A percentile compares a stretch with the other conserved stretches of the same genome.
Evolutionary conservation across 2,329 filamentous ascomycete species (phyloP).

Genomic region (Sclerotinia minor): DNA sequence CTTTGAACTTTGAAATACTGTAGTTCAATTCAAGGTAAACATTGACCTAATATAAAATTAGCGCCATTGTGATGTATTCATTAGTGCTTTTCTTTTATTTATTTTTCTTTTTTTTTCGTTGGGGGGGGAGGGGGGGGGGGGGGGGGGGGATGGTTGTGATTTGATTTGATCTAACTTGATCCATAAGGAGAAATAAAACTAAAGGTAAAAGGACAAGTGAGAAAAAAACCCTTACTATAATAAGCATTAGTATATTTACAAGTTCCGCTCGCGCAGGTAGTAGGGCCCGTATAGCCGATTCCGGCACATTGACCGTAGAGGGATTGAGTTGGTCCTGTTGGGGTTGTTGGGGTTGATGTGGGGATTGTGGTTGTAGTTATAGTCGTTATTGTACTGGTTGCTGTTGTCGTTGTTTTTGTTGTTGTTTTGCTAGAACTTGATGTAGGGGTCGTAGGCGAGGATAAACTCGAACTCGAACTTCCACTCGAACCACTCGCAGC

Average conservation of each 20-base stretch:
- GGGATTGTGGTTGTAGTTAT: no score
- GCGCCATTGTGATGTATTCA: no score
- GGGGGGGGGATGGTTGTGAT: no score
- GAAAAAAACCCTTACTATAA: constrained; percentile 29
- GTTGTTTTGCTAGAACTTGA: neutral
- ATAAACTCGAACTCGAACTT: neutral
- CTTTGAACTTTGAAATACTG: no score
- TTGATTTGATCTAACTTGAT: no score
- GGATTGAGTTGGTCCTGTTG: neutral
- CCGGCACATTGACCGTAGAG: constrained; percentile 35
- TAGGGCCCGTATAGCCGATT: constrained; percentile 30
- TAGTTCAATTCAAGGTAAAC: no score
- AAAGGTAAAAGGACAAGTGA: no score
- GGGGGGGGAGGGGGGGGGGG: no score
- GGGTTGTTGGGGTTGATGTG: neutral
- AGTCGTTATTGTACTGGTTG: neutral
- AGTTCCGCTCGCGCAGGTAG: constrained; percentile 29
- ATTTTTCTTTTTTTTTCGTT: no score
- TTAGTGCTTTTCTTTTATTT: no score
- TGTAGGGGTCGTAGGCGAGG: neutral
- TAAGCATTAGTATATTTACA: constrained; percentile 29
- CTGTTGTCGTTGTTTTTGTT: neutral
- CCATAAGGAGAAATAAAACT: no score
- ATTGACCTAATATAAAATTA: no score
- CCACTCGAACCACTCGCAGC: neutral